Conservation (phyloP, 805 yeast species). For the Candida maltosa region DNA sequence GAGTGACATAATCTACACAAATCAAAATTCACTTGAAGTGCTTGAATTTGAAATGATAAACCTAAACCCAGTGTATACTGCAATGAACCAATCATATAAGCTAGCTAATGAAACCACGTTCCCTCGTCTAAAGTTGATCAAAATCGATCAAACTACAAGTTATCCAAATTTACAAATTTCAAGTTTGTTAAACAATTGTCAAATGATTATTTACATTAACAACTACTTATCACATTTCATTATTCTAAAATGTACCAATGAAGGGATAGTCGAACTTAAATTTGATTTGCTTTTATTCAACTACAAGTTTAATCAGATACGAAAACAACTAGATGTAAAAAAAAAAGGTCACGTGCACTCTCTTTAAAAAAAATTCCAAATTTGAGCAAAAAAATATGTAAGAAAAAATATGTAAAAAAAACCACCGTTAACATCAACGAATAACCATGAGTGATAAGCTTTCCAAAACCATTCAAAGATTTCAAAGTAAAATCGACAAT, state of each 20-base stretch:
- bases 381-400: neutral
- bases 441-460: conserved; percentile 34
- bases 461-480: conserved; percentile 59
- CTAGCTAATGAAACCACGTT: conserved; percentile 10
- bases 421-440: neutral
- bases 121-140: conserved; percentile 16
- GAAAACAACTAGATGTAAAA: neutral
- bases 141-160: conserved; percentile 18
- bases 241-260: too few relatives aligned
- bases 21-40: neutral
- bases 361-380: neutral
- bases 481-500: conserved; percentile 62
- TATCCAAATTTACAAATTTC: conserved; percentile 1
- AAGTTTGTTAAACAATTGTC: conserved; percentile 3
- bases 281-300: too few relatives aligned
- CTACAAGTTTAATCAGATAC: neutral
- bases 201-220: neutral
- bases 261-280: conserved; percentile 1
- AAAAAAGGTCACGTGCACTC: neutral
- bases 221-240: neutral
- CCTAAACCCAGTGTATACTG: conserved; percentile 1
- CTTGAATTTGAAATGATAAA: conserved; percentile 4
- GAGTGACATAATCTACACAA: too few relatives aligned
- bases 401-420: neutral
- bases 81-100: neutral